A percentile compares a stretch with the other conserved stretches of the same genome.
These are phyloP conservation scores for Antarctomyces pellizariae DNA, from an alignment of 495 filamentous ascomycete species.

Conservation along the genomic window DNA sequence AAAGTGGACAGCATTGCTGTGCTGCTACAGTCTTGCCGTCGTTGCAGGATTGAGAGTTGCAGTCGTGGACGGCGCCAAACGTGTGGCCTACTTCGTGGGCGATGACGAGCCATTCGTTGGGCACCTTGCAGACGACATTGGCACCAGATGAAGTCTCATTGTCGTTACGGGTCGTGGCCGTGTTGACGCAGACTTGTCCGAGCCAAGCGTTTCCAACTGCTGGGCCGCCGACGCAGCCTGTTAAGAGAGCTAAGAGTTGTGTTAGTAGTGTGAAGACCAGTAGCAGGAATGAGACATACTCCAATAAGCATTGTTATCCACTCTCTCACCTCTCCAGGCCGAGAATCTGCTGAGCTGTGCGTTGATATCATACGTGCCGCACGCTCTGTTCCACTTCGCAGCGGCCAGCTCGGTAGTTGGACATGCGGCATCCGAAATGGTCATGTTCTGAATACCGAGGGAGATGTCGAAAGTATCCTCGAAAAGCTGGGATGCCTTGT, in stretches of 20 bases:
- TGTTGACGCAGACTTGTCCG: conserved; percentile 58
- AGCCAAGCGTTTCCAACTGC: conserved; percentile 90
- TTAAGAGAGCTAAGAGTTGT: no score
- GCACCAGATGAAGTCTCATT: conserved; percentile 55
- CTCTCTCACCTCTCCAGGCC: conserved; percentile 47
- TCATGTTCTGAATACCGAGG: conserved; percentile 67
- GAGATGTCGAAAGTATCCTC: conserved; percentile 87
- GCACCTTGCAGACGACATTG: conserved; percentile 72
- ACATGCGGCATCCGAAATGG: conserved; percentile 44
- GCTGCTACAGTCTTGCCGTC: conserved; percentile 31
- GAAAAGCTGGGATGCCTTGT: conserved; percentile 65
- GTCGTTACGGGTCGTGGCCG: conserved; percentile 21
- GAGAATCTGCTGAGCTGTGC: conserved; percentile 75
- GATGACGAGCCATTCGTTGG: conserved; percentile 86
- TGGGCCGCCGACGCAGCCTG: conserved; percentile 58
- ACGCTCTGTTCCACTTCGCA: conserved; percentile 64
- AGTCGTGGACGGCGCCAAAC: conserved; percentile 92
- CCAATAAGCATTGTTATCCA: conserved; percentile 79
- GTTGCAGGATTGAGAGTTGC: conserved; percentile 39
- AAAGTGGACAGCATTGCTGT: conserved; percentile 77
- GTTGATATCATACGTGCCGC: conserved; percentile 40
- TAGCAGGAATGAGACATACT: no score
- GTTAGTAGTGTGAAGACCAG: no score
- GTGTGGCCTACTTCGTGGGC: conserved; percentile 92
- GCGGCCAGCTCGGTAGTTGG: conserved; percentile 35